Evolutionary conservation across 2,329 filamentous ascomycete genomes (phyloP).

Genomic region (Ophiocordyceps camponoti-leonardi): DNA sequence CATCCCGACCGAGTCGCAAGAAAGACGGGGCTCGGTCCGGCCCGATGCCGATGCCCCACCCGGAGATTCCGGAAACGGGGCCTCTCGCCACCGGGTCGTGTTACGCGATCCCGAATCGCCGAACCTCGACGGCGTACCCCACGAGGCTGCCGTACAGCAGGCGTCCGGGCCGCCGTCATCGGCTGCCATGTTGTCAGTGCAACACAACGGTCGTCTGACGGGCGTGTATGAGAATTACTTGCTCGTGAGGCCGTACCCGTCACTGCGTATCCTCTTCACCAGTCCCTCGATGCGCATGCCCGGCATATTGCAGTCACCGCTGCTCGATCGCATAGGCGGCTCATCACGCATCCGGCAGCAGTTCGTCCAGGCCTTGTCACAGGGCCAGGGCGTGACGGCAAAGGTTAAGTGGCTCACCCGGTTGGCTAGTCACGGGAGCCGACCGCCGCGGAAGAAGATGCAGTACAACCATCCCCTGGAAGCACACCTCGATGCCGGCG

Average conservation of each 20-base stretch:
- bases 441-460: constrained; percentile 2
- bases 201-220: constrained; percentile 10
- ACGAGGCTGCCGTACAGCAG: background rate
- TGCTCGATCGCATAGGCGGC: constrained; percentile 36
- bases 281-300: constrained; percentile 50
- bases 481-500: constrained; percentile 14
- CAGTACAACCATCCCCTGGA: constrained; percentile 31
- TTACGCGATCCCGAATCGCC: constrained; percentile 3
- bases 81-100: constrained; percentile 5
- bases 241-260: constrained; percentile 49
- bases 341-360: constrained; percentile 27
- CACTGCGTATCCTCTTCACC: constrained; percentile 49
- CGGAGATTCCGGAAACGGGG: background rate
- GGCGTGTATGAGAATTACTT: constrained; percentile 36
- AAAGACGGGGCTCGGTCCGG: background rate
- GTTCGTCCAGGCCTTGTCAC: constrained; percentile 40
- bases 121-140: background rate
- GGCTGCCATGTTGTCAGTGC: constrained; percentile 1
- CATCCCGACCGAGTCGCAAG: background rate
- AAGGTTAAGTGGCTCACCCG: constrained; percentile 29
- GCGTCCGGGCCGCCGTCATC: background rate
- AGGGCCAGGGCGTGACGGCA: constrained; percentile 55
- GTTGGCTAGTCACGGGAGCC: background rate
- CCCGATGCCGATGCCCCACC: background rate
- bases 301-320: constrained; percentile 45